Evolutionary conservation across 495 filamentous ascomycete genomes (phyloP).

Genomic region (Aspergillus egyptiacus): DNA sequence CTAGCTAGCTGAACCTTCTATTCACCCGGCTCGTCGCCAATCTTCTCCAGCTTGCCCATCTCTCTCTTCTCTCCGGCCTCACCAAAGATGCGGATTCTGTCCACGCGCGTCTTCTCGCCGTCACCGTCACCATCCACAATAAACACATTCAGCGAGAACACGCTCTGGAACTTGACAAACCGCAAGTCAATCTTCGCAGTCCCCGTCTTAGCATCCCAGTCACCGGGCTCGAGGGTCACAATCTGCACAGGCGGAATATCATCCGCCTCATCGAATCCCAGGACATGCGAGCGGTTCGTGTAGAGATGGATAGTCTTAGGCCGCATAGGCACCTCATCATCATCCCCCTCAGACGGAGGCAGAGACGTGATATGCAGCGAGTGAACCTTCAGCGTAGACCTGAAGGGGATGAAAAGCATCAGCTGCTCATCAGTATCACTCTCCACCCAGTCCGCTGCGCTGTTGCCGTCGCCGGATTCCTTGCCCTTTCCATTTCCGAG

Average conservation of each 20-base stretch:
- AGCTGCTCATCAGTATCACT: conserved; percentile 98
- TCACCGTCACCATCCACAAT: conserved; percentile 83
- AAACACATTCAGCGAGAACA: conserved; percentile 79
- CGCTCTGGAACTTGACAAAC: conserved; percentile 96
- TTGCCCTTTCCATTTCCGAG: conserved; percentile 58
- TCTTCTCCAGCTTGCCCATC: conserved; percentile 92
- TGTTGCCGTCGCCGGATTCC: conserved; percentile 15
- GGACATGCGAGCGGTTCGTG: conserved; percentile 76
- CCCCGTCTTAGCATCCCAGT: conserved; percentile 81
- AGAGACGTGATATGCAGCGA: conserved; percentile 84
- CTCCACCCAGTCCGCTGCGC: conserved; percentile 80
- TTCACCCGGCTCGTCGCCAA: conserved; percentile 70
- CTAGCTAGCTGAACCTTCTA: no score
- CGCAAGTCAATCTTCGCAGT: conserved; percentile 79
- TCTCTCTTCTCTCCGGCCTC: conserved; percentile 90
- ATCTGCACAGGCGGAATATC: conserved; percentile 72
- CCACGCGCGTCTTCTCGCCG: conserved; percentile 78
- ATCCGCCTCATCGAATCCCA: conserved; percentile 94
- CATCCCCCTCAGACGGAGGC: conserved; percentile 41
- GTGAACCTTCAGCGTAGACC: conserved; percentile 83
- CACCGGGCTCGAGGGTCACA: conserved; percentile 61
- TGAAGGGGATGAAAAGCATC: conserved; percentile 89
- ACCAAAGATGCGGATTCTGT: conserved; percentile 79
- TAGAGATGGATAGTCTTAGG: conserved; percentile 83
- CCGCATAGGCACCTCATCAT: conserved; percentile 70